These are phyloP conservation scores for Acer negundo DNA, from an alignment of 345 rosid species.

Conservation along the genomic window DNA sequence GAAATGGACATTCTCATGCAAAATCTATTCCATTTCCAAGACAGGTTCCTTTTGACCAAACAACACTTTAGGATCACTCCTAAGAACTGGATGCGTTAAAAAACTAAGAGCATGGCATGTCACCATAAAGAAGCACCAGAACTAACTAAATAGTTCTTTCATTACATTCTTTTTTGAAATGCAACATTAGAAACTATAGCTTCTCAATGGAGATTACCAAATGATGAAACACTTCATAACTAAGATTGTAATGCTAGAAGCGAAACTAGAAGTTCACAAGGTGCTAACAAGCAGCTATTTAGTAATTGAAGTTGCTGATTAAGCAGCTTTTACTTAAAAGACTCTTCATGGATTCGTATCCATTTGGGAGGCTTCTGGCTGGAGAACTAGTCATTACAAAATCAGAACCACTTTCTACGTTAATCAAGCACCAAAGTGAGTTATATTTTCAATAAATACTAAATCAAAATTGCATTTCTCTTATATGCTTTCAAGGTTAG, in stretches of 20 bases:
- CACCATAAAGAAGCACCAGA: not conserved
- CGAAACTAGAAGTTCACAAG: not conserved
- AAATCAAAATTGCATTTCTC: not conserved
- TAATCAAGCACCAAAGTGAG: not conserved
- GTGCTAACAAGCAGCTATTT: not conserved
- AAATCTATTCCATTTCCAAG: not conserved
- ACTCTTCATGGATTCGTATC: not conserved
- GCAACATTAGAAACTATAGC: not conserved
- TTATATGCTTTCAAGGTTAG: not conserved
- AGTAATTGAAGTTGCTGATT: not conserved
- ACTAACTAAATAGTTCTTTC: not conserved
- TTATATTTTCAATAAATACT: not conserved
- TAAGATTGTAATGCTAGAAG: not conserved
- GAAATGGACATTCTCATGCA: not conserved
- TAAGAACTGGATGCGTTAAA: not conserved
- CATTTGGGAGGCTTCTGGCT: not conserved
- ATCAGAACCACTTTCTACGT: not conserved
- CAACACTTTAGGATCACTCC: not conserved
- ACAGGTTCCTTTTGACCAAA: not conserved
- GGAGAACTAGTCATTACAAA: not conserved
- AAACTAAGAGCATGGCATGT: not conserved
- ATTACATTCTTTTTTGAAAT: not conserved
- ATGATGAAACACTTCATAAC: not conserved
- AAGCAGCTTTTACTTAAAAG: constrained; percentile 1
- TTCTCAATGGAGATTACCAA: not conserved